These are phyloP conservation scores for Monosporozyma yasuniensis DNA, from an alignment of 805 yeast species.

Conservation along the genomic window DNA sequence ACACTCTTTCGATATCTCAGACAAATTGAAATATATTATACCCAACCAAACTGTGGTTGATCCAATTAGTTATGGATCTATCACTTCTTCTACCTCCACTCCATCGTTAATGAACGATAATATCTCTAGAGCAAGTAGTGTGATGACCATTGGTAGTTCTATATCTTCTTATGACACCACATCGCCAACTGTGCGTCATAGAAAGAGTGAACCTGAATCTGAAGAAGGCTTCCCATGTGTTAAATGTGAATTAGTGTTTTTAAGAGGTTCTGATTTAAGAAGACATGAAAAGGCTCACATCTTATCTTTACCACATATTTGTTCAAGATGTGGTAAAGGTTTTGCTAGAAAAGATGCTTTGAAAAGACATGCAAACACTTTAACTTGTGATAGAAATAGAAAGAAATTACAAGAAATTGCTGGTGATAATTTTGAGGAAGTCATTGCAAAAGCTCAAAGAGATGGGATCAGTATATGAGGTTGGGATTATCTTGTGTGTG, in stretches of 20 bases:
- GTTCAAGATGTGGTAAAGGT: conserved; percentile 70
- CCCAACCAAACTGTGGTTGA: conserved; percentile 2
- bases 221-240: conserved; percentile 44
- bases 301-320: conserved; percentile 61
- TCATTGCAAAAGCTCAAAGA: conserved; percentile 24
- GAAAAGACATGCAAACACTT: conserved; percentile 64
- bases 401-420: conserved; percentile 35
- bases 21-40: not conserved
- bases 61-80: not conserved
- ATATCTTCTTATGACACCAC: not conserved
- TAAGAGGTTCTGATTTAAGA: conserved; percentile 60
- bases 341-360: conserved; percentile 78
- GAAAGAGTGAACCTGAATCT: not conserved
- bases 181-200: not conserved
- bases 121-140: not conserved
- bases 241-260: conserved; percentile 54
- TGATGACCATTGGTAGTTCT: not conserved
- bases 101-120: not conserved
- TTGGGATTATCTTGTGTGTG: not conserved
- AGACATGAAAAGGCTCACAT: conserved; percentile 71
- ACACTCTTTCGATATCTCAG: not conserved
- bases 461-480: conserved; percentile 20
- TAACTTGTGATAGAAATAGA: conserved; percentile 66
- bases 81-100: not conserved
- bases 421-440: conserved; percentile 31